A percentile compares a stretch with the other conserved stretches of the same genome.
Evolutionary conservation across 2,329 filamentous ascomycete genomes (phyloP).

Genomic region (Blastomyces percursus): DNA sequence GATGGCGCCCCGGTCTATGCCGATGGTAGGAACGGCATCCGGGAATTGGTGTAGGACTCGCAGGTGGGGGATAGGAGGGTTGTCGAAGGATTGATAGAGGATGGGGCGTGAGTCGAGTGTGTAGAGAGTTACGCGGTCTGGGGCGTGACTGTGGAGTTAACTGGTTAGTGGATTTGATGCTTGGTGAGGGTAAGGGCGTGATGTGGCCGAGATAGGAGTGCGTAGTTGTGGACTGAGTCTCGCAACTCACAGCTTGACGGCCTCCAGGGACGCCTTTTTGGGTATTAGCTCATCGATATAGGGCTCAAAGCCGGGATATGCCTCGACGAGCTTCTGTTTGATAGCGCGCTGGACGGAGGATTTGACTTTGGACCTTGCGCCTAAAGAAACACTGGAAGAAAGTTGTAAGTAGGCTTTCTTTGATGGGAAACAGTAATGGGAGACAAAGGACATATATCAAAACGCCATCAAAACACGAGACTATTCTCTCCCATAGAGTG

Average conservation of each 20-base stretch:
- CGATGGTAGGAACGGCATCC: constrained; percentile 66
- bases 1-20: constrained; percentile 91
- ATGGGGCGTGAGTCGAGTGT: constrained; percentile 65
- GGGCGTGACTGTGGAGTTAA: constrained; percentile 35
- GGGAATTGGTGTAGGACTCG: constrained; percentile 84
- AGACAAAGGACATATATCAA: neutral
- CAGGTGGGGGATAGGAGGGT: constrained; percentile 75
- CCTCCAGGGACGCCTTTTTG: constrained; percentile 83
- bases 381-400: constrained; percentile 10
- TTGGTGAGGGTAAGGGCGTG: neutral
- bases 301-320: constrained; percentile 74
- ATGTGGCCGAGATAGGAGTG: neutral
- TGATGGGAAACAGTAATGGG: neutral
- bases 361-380: constrained; percentile 70
- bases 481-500: neutral
- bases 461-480: neutral
- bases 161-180: constrained; percentile 3
- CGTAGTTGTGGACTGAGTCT: constrained; percentile 9
- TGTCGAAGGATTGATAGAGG: constrained; percentile 79
- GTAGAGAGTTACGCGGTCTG: constrained; percentile 83
- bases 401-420: constrained; percentile 1
- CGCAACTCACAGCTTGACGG: constrained; percentile 62
- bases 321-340: constrained; percentile 67
- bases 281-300: constrained; percentile 91
- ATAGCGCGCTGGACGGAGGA: constrained; percentile 85